Evolutionary conservation across 202 grass and related monocot genomes (phyloP).

Genomic region (Musa balbisiana): DNA sequence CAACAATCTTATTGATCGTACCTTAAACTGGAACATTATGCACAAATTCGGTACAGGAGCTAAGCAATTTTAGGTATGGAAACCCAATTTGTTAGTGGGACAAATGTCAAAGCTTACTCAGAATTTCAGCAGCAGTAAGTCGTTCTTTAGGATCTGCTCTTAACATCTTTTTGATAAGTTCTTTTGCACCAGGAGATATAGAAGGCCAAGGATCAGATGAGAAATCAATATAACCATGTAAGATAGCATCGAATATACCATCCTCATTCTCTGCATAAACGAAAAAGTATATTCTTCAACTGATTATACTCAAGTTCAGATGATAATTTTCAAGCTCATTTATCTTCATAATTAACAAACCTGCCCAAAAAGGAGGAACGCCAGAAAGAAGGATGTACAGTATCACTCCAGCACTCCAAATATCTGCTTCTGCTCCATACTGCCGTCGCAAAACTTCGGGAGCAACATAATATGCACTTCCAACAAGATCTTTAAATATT

Average conservation of each 20-base stretch:
- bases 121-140: slow-evolving; percentile 84
- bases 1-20: no score
- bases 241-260: slow-evolving; percentile 76
- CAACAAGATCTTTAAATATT: slow-evolving; percentile 89
- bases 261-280: slow-evolving; percentile 74
- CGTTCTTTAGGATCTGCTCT: slow-evolving; percentile 80
- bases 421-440: slow-evolving; percentile 86
- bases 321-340: not conserved
- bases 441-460: slow-evolving; percentile 79
- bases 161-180: slow-evolving; percentile 91
- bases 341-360: slow-evolving; percentile 29
- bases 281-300: slow-evolving; percentile 1
- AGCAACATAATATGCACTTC: slow-evolving; percentile 69
- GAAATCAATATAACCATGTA: slow-evolving; percentile 77
- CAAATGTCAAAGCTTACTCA: slow-evolving; percentile 38
- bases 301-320: not conserved
- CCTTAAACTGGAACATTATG: no score
- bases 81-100: slow-evolving; percentile 14
- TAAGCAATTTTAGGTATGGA: slow-evolving; percentile 6
- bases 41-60: no score
- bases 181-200: slow-evolving; percentile 75
- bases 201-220: slow-evolving; percentile 88
- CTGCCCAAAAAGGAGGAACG: slow-evolving; percentile 99
- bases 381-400: slow-evolving; percentile 97
- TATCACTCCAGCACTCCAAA: slow-evolving; percentile 97